phyloP scores from a whole-genome alignment of 2,329 filamentous ascomycete species.

The Talaromyces sp. region DNA sequence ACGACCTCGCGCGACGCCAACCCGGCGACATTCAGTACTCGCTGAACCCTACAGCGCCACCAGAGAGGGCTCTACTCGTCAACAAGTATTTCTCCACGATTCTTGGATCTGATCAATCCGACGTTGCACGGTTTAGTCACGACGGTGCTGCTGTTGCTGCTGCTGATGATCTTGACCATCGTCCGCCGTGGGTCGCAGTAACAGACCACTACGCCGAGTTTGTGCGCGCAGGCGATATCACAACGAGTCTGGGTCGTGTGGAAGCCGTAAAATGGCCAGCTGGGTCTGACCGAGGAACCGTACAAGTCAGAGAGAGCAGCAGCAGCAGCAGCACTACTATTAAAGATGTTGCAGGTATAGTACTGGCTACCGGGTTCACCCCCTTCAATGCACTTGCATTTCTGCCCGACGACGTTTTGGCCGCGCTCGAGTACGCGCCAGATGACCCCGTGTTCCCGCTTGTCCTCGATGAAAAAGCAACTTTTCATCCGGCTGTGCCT shows the following conservation, averaged over 20 bases:
- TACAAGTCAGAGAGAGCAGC: background rate
- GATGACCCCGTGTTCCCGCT: constrained; percentile 55
- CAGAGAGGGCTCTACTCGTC: constrained; percentile 51
- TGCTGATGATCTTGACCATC: constrained; percentile 21
- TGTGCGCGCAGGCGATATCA: constrained; percentile 56
- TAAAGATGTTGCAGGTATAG: constrained; percentile 59
- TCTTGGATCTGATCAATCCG: constrained; percentile 44
- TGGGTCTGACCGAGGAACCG: constrained; percentile 13
- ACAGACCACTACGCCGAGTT: constrained; percentile 71
- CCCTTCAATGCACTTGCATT: constrained; percentile 59
- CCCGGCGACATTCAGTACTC: constrained; percentile 55
- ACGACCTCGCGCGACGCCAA: constrained; percentile 63
- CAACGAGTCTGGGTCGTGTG: constrained; percentile 8
- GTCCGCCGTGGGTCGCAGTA: constrained; percentile 64
- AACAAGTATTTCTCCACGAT: constrained; percentile 47
- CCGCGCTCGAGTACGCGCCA: constrained; percentile 55
- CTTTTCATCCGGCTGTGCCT: constrained; percentile 56
- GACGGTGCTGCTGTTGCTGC: too few species aligned
- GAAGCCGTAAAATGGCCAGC: background rate
- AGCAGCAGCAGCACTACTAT: constrained; percentile 30
- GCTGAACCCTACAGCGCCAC: constrained; percentile 57
- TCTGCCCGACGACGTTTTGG: constrained; percentile 54
- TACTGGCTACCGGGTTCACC: constrained; percentile 73
- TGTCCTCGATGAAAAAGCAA: constrained; percentile 64
- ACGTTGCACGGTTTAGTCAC: constrained; percentile 23